Evolutionary conservation across 208 protist genomes (phyloP), one percentile per base, ranked within the genome.

Genomic region (Leishmania martiniquensis): DNA sequence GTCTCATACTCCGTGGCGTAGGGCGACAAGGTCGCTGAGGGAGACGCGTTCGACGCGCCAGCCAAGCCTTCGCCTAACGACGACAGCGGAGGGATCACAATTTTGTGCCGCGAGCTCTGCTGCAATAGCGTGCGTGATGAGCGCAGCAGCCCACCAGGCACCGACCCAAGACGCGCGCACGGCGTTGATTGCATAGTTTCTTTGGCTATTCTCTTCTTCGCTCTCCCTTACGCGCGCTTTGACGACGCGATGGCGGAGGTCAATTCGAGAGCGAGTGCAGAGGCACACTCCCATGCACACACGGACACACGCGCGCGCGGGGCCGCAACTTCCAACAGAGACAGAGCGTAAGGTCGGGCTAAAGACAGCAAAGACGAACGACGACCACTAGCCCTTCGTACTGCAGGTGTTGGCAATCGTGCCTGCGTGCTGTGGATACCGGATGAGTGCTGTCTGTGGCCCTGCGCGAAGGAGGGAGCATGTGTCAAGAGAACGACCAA

Each of bases 31-130:
- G 67, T 62, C 0, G 77, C 45, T 22, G 39, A 52, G 34, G 22
- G 6, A 32, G 69, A 25, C 6, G 25, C 22, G 9, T 57, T 54
- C 0, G 77, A 52, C 47, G 32, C n/a, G 0, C 47, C 10, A 25
- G 70, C 59, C 51, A 51, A 45, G 17, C 72, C 42, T 2, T 15
- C 51, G 25, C 29, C 32, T 60, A 29, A 63, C 15, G 68, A n/a
- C 29, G 80, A 69, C 10, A 93, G 77, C 3, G 67, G 81, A 1
- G 91, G 91, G 39, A 95, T 90, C 20, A 95, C 81, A 51, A 95
- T 90, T n/a, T 77, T 75, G 42, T 84, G 80, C 9, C 62, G 80
- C 17, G 85, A 86, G 45, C 71, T 70, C 13, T 75, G 73, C 20
- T 79, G 75, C 4, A 65, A 74, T 9, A 71, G 70, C 39, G 67